These are phyloP conservation scores for Gossypium trilobum DNA, from an alignment of 441 rosid species.

Conservation along the genomic window DNA sequence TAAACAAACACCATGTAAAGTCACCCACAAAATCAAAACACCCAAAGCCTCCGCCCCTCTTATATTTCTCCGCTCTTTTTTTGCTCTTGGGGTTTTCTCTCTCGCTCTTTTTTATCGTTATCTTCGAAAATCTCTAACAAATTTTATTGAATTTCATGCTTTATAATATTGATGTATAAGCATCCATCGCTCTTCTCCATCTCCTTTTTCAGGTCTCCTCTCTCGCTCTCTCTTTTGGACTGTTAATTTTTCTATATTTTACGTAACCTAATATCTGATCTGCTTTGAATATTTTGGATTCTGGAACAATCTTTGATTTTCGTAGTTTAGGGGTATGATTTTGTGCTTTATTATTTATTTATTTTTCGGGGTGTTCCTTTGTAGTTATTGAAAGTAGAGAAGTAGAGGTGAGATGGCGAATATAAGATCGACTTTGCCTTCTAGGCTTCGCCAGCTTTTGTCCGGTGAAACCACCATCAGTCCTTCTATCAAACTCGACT, in stretches of 20 bases:
- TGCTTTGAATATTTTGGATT: conserved; percentile 15
- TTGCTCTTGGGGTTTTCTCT: conserved; percentile 36
- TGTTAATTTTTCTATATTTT: not conserved
- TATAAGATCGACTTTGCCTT: conserved; percentile 81
- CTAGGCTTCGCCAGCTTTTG: conserved; percentile 81
- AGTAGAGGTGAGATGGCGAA: conserved; percentile 58
- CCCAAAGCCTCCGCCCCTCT: not conserved
- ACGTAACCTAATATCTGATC: conserved; percentile 25
- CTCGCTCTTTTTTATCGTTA: conserved; percentile 7
- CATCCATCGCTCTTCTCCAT: conserved; percentile 24
- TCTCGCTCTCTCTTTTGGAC: not conserved
- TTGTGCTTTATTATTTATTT: not conserved
- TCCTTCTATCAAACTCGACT: conserved; percentile 70
- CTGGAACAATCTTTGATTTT: conserved; percentile 6
- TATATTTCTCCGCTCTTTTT: not conserved
- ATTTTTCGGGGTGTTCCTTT: not conserved
- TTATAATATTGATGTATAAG: conserved; percentile 36
- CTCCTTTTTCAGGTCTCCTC: conserved; percentile 26
- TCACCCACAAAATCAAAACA: conserved; percentile 4
- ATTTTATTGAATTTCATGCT: not conserved
- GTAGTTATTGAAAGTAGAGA: conserved; percentile 36
- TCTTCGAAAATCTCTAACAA: not conserved
- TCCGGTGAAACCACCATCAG: conserved; percentile 77
- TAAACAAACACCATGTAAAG: not conserved
- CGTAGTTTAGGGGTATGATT: not conserved